phyloP scores from a whole-genome alignment of 768 basidiomycete genomes.

The Boletus sp. region DNA sequence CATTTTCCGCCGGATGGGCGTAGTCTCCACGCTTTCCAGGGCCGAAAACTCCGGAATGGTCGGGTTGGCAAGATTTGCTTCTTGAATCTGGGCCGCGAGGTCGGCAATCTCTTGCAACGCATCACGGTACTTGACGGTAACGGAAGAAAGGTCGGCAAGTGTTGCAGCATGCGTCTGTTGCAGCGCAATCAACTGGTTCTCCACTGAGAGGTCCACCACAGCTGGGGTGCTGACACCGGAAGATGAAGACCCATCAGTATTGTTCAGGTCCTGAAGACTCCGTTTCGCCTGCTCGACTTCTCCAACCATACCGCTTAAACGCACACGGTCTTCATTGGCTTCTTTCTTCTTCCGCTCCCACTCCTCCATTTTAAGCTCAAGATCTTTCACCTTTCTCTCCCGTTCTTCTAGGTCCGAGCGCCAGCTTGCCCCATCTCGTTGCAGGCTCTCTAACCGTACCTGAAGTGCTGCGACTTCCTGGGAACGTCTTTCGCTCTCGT shows the following conservation, averaged over 20 bases:
- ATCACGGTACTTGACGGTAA: constrained; percentile 83
- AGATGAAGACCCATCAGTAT: constrained; percentile 31
- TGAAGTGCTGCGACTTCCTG: constrained; percentile 72
- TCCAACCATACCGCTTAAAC: constrained; percentile 65
- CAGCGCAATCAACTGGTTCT: constrained; percentile 68
- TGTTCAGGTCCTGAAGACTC: constrained; percentile 51
- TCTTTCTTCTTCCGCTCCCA: constrained; percentile 74
- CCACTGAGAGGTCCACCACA: constrained; percentile 40
- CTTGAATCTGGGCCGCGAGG: constrained; percentile 86
- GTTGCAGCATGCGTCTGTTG: constrained; percentile 82
- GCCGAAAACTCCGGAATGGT: constrained; percentile 40
- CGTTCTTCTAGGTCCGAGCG: constrained; percentile 80
- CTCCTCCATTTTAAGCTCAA: constrained; percentile 77
- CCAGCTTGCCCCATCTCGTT: constrained; percentile 79
- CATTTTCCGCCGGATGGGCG: constrained; percentile 52
- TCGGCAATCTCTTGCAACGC: constrained; percentile 92
- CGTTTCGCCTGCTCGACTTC: constrained; percentile 71
- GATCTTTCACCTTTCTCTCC: constrained; percentile 68
- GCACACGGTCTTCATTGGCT: constrained; percentile 61
- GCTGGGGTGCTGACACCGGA: constrained; percentile 31
- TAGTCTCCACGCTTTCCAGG: constrained; percentile 43
- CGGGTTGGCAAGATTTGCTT: constrained; percentile 67
- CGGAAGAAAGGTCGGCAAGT: constrained; percentile 71
- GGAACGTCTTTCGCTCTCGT: constrained; percentile 70
- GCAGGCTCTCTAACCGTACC: constrained; percentile 62